Base-by-base conservation (phyloP, 768 basidiomycete species). In the Leccinellum rugosiceps region DNA sequence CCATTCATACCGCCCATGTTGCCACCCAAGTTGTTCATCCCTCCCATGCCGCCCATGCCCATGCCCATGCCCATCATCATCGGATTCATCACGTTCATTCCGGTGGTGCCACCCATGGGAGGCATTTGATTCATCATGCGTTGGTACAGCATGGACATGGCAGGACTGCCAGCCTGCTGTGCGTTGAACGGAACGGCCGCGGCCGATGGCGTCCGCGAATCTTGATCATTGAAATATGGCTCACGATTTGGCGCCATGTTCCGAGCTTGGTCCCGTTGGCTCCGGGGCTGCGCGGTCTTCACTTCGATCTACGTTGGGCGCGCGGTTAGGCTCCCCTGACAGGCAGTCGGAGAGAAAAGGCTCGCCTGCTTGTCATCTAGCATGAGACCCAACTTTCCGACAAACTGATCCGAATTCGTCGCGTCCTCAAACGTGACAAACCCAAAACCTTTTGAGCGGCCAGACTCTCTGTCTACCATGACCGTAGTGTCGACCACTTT, bases 401-500 rank as follows among this genome's bases (percentile, higher is more conserved):
- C 81, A 10, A 88, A 81, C 58, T 83, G 81, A 25, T 88, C 86
- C 7, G 86, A 80, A 57, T 80, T 82, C 6, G 74, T 72, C 38
- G 80, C 80, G 59, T 88, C 84, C 60, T 85, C 83, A 67, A 90
- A 93, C 0, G 90, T 93, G 46, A 92, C 86, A 59, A 93, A 93
- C 1, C 90, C 91, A 62, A 93, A 93, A 1, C 91, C 91, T 70
- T 92, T 90, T 31, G 85, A 87, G 25, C 88, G 77, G 5, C 80
- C 81, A 11, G 86, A 83, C 55, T 91, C 88, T 51, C 87, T 79
- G 68, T 93, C 91, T 57, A 90, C 79, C 91, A 93, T 93, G 52
- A 93, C 88, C 3, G 89, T 92, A 3, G 90, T 83, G 65, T 93
- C 91, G 50, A 90, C 83, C 53, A 93, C 87, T 56, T 82, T 83